Evolutionary conservation across 176 grass and related monocot species (phyloP).

Genomic region (Avena atlantica): DNA sequence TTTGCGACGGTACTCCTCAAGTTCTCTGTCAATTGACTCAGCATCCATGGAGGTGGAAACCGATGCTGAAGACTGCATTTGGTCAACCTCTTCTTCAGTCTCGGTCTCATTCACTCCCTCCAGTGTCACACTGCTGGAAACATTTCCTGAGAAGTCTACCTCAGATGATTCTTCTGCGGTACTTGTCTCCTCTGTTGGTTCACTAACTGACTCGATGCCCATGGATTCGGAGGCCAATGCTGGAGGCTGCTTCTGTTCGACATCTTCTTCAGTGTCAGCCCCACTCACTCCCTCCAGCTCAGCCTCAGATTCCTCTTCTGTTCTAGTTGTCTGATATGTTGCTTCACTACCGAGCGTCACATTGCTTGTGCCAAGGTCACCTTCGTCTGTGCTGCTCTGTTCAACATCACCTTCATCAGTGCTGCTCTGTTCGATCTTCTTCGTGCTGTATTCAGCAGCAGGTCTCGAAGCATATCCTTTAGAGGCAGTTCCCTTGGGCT

Average conservation of each 20-base stretch:
- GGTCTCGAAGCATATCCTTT: slow-evolving; percentile 59
- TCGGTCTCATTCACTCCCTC: slow-evolving; percentile 24
- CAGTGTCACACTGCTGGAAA: not conserved
- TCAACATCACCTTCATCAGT: slow-evolving; percentile 34
- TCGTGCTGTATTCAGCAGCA: slow-evolving; percentile 36
- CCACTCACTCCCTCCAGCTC: not conserved
- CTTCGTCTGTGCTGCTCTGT: slow-evolving; percentile 35
- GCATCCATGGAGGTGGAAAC: slow-evolving; percentile 30
- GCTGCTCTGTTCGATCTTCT: slow-evolving; percentile 54
- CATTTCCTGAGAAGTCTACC: not conserved
- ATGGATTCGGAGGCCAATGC: slow-evolving; percentile 16
- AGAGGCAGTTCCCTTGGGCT: slow-evolving; percentile 51
- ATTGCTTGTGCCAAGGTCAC: slow-evolving; percentile 30
- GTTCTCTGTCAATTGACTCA: slow-evolving; percentile 50
- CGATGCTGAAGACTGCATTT: slow-evolving; percentile 19
- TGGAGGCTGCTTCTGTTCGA: slow-evolving; percentile 12
- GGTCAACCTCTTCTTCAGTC: slow-evolving; percentile 18
- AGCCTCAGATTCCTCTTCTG: slow-evolving; percentile 23
- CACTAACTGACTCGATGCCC: slow-evolving; percentile 33
- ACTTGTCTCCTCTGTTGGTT: slow-evolving; percentile 33
- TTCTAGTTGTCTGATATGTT: not conserved
- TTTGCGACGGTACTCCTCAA: slow-evolving; percentile 49
- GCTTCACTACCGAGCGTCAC: not conserved
- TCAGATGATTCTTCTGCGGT: not conserved
- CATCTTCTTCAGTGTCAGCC: slow-evolving; percentile 26